Evolutionary conservation across 345 rosid genomes (phyloP).

Genomic region (Melastoma malabathricum): DNA sequence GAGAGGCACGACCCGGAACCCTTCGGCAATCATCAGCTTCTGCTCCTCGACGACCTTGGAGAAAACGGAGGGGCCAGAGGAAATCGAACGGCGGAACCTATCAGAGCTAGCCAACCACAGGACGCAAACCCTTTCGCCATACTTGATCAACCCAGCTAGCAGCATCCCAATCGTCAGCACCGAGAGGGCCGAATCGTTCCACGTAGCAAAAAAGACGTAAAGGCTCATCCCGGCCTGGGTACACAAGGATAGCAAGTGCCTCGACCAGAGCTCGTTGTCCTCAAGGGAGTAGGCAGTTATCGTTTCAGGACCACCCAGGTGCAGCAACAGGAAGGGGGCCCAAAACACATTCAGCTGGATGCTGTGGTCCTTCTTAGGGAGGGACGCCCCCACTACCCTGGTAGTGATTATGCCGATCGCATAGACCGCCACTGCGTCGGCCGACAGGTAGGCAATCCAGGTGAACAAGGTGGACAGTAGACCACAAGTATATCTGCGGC

Average conservation of each 20-base stretch:
- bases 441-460: slow-evolving; percentile 14
- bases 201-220: slow-evolving; percentile 12
- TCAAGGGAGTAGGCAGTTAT: slow-evolving; percentile 9
- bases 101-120: slow-evolving; percentile 3
- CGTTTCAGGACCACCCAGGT: slow-evolving; percentile 33
- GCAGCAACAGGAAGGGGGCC: slow-evolving; percentile 28
- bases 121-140: slow-evolving; percentile 5
- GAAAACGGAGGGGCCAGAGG: neutral
- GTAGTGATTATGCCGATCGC: slow-evolving; percentile 12
- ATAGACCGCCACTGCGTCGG: slow-evolving; percentile 13
- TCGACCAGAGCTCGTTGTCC: slow-evolving; percentile 11
- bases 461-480: neutral
- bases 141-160: slow-evolving; percentile 15
- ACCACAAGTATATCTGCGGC: slow-evolving; percentile 3
- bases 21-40: neutral
- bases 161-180: slow-evolving; percentile 2
- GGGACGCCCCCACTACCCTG: neutral
- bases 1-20: neutral
- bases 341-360: slow-evolving; percentile 11
- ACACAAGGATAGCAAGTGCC: slow-evolving; percentile 18
- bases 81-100: neutral
- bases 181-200: slow-evolving; percentile 8
- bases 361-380: neutral
- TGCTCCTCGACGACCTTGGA: neutral
- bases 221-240: slow-evolving; percentile 10